Evolutionary conservation across 345 rosid genomes (phyloP).

Genomic region (Salix koriyanagi): DNA sequence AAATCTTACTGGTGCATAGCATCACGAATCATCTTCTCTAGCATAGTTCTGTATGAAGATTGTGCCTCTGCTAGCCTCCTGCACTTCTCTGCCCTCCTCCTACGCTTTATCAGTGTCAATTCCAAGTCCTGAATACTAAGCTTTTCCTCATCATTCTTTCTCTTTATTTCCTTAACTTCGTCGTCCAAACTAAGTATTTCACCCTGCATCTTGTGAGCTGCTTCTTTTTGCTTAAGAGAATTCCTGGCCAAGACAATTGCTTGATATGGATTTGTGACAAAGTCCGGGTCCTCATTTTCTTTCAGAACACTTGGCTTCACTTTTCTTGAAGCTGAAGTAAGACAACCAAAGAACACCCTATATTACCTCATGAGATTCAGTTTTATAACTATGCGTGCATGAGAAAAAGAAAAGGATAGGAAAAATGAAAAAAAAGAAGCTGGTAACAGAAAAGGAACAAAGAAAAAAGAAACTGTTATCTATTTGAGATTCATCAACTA

Average conservation of each 20-base stretch:
- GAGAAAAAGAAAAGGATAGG: not conserved
- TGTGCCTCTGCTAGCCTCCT: slow-evolving; percentile 91
- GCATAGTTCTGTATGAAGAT: slow-evolving; percentile 68
- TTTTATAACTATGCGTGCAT: not conserved
- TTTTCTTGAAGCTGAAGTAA: slow-evolving; percentile 44
- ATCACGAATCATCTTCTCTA: slow-evolving; percentile 94
- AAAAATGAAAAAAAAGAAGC: not conserved
- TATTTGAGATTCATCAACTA: slow-evolving; percentile 18
- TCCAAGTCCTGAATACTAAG: slow-evolving; percentile 71
- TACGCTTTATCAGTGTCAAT: slow-evolving; percentile 57
- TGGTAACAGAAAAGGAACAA: not conserved
- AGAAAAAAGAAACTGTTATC: not conserved
- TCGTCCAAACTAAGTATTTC: slow-evolving; percentile 63
- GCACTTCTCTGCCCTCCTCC: slow-evolving; percentile 93
- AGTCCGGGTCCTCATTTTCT: slow-evolving; percentile 70
- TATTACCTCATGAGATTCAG: not conserved
- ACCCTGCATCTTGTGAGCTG: slow-evolving; percentile 48
- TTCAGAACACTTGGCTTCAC: slow-evolving; percentile 40
- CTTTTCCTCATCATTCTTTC: slow-evolving; percentile 63
- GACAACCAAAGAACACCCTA: not conserved
- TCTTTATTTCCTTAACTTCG: slow-evolving; percentile 52
- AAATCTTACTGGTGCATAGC: slow-evolving; percentile 96
- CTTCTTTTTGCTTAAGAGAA: slow-evolving; percentile 75
- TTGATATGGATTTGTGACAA: slow-evolving; percentile 60
- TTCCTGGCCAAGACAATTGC: slow-evolving; percentile 80